These are phyloP conservation scores for Cordyceps tenuipes DNA, from an alignment of 2,329 filamentous ascomycete species.

Conservation along the genomic window DNA sequence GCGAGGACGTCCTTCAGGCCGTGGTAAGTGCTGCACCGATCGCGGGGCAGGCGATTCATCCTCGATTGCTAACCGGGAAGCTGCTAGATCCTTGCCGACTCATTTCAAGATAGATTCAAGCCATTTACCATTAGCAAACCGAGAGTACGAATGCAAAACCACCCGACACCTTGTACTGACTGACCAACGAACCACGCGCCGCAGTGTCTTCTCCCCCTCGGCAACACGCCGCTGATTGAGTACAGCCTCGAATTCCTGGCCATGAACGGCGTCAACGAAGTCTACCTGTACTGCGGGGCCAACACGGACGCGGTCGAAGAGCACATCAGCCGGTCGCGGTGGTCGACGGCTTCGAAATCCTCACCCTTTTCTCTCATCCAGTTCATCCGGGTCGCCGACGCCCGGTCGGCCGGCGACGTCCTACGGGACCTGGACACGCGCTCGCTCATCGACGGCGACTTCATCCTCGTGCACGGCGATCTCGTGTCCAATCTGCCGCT, in stretches of 20 bases:
- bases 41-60: slow-evolving; percentile 14
- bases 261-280: slow-evolving; percentile 88
- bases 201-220: slow-evolving; percentile 85
- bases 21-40: slow-evolving; percentile 34
- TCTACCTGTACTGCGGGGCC: slow-evolving; percentile 84
- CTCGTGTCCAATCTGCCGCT: slow-evolving; percentile 83
- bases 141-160: slow-evolving; percentile 47
- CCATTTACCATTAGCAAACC: slow-evolving; percentile 86
- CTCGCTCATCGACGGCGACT: slow-evolving; percentile 79
- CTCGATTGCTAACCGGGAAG: not conserved
- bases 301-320: slow-evolving; percentile 81
- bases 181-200: slow-evolving; percentile 11
- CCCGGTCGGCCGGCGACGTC: slow-evolving; percentile 83
- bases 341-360: slow-evolving; percentile 49
- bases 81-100: slow-evolving; percentile 75
- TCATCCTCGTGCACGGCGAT: slow-evolving; percentile 87
- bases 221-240: slow-evolving; percentile 91
- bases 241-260: slow-evolving; percentile 96
- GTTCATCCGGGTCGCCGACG: slow-evolving; percentile 75
- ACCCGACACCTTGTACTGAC: slow-evolving; percentile 14
- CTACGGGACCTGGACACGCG: slow-evolving; percentile 88
- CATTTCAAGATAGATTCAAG: slow-evolving; percentile 84
- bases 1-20: slow-evolving; percentile 50
- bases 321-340: slow-evolving; percentile 71
- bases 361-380: slow-evolving; percentile 70